Evolutionary conservation across 495 filamentous ascomycete genomes (phyloP), one percentile per base, ranked within the genome.

Genomic region (Tuber melanosporum): DNA sequence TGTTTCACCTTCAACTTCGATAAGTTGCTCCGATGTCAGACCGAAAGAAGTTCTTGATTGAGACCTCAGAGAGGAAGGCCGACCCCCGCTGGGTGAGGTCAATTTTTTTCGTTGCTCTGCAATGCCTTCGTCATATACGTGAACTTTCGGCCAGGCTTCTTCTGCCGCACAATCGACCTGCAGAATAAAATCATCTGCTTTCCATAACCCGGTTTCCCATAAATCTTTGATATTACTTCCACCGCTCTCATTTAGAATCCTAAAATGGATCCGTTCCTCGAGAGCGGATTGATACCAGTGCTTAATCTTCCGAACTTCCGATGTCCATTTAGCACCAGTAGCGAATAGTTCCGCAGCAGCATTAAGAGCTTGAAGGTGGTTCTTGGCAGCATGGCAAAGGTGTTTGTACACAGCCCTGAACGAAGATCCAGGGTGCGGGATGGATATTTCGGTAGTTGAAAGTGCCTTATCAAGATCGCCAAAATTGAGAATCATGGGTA

Each of bases 151-250:
- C 78, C 78, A 80, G 32, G 71, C 52, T 43, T 73, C 71, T 12
- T 80, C 78, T n/a, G 77, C 78, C 8, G 74, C 76, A 69, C 80
- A 82, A n/a, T 72, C 22, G 4, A 80, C 81, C 22, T 73, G 70
- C 69, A 83, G n/a, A 10, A 77, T 75, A 70, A 83, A 83, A 32
- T 76, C 77, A 20, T 82, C 76, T 14, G 46, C 72, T 43, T 75
- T 74, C 81, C 81, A 83, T 19, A 81, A 71, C 39, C 75, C 81
- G 1, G 42, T 41, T 70, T 83, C 80, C 81, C 81, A 83, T 15
- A 78, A 47, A 42, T 82, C 78, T 6, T 78, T 70, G 71, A 82
- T 82, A 52, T 75, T 71, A 12, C 75, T 77, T 19, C 71, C 74
- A 2, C 80, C 75, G 20, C 26, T 70, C 32, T 72, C 77, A 39